A percentile compares a stretch with the other conserved stretches of the same genome.
Conservation (phyloP, 2,329 filamentous ascomycete species). For the Penicillium italicum region DNA sequence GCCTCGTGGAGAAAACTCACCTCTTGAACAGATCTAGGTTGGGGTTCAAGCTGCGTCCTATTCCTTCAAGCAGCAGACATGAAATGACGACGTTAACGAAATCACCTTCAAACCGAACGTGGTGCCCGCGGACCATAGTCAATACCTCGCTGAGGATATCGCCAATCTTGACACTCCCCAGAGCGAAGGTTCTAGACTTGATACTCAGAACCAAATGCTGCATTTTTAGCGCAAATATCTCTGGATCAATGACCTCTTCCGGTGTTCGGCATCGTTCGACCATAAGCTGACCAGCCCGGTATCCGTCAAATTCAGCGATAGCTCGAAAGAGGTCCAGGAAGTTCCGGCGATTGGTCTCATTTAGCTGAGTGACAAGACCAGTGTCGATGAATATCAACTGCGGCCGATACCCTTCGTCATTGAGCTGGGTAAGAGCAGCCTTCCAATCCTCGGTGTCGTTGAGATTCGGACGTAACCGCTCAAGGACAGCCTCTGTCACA, state of each 20-base stretch:
- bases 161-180: slow-evolving; percentile 93
- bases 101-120: slow-evolving; percentile 91
- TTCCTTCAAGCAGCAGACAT: slow-evolving; percentile 88
- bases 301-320: slow-evolving; percentile 93
- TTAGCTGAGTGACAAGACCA: slow-evolving; percentile 89
- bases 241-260: slow-evolving; percentile 79
- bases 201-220: slow-evolving; percentile 90
- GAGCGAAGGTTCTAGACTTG: slow-evolving; percentile 83
- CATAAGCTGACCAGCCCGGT: slow-evolving; percentile 93
- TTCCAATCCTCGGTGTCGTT: slow-evolving; percentile 69
- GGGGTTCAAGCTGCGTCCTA: slow-evolving; percentile 81
- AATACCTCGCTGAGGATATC: slow-evolving; percentile 90
- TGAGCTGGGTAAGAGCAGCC: slow-evolving; percentile 69
- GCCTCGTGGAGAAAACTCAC: slow-evolving; percentile 39
- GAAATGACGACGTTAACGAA: slow-evolving; percentile 98
- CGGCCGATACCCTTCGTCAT: slow-evolving; percentile 82
- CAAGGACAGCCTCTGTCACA: slow-evolving; percentile 82
- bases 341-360: slow-evolving; percentile 77
- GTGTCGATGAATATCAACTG: slow-evolving; percentile 98
- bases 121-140: slow-evolving; percentile 84
- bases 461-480: slow-evolving; percentile 70
- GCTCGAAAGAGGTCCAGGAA: slow-evolving; percentile 95
- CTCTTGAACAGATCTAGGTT: slow-evolving; percentile 79
- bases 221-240: slow-evolving; percentile 94
- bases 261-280: slow-evolving; percentile 91